These are phyloP conservation scores for Zea mays DNA, from an alignment of 176 grass and related monocot genomes.

Conservation along the genomic window Zm-B73-REFERENCE-NAM-5.0 NC_050101.1:177662501-177663000, in stretches of 20 bases:
- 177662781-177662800: too few species aligned
- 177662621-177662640: not conserved
- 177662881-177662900: too few species aligned
- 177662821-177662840: not conserved
- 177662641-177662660: not conserved
- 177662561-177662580: conserved; percentile 44
- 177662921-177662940: not conserved
- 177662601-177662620: conserved; percentile 33
- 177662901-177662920: too few species aligned
- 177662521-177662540: not conserved
- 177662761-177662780: not conserved
- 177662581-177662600: conserved; percentile 18
- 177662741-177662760: not conserved
- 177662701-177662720: not conserved
- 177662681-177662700: conserved; percentile 4
- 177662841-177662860: not conserved
- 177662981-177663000: not conserved
- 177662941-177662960: not conserved
- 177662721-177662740: not conserved
- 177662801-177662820: not conserved
- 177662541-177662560: not conserved
- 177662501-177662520: not conserved
- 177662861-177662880: not conserved
- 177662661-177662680: conserved; percentile 20
- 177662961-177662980: not conserved